These are phyloP conservation scores for Pseudoperonospora humuli DNA, from an alignment of 352 stramenopile genomes.

Conservation along the genomic window DNA sequence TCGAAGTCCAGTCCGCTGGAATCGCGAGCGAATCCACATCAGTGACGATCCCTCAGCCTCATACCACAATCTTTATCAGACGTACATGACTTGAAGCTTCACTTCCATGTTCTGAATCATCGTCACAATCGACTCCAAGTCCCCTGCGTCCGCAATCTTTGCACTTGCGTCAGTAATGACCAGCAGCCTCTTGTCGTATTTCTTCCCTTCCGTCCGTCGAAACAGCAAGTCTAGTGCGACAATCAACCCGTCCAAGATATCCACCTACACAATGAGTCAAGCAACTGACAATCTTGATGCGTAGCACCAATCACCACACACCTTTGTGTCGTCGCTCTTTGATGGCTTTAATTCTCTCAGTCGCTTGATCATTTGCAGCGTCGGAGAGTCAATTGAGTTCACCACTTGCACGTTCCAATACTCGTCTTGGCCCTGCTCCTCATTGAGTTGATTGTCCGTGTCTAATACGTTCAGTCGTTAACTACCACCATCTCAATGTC, in stretches of 20 bases:
- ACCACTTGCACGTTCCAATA: conserved; percentile 63
- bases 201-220: conserved; percentile 64
- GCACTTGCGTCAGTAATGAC: conserved; percentile 69
- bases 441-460: conserved; percentile 77
- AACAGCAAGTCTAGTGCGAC: conserved; percentile 75
- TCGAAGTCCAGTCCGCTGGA: conserved; percentile 57
- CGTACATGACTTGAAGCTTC: conserved; percentile 74
- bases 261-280: no score
- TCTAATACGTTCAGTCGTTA: conserved; percentile 16
- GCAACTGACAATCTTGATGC: no score
- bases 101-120: conserved; percentile 80
- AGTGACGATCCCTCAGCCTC: not conserved
- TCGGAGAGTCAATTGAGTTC: conserved; percentile 51
- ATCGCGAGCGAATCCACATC: not conserved
- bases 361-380: conserved; percentile 50
- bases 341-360: conserved; percentile 34
- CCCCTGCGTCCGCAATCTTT: conserved; percentile 47
- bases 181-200: conserved; percentile 68
- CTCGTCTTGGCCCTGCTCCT: conserved; percentile 46
- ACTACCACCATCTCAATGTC: not conserved
- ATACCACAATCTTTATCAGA: not conserved
- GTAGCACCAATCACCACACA: not conserved
- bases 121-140: conserved; percentile 58
- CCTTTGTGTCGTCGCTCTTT: conserved; percentile 19
- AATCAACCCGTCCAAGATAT: conserved; percentile 74